phyloP scores from a whole-genome alignment of 2,329 filamentous ascomycete species.

The Monilinia polystroma region DNA sequence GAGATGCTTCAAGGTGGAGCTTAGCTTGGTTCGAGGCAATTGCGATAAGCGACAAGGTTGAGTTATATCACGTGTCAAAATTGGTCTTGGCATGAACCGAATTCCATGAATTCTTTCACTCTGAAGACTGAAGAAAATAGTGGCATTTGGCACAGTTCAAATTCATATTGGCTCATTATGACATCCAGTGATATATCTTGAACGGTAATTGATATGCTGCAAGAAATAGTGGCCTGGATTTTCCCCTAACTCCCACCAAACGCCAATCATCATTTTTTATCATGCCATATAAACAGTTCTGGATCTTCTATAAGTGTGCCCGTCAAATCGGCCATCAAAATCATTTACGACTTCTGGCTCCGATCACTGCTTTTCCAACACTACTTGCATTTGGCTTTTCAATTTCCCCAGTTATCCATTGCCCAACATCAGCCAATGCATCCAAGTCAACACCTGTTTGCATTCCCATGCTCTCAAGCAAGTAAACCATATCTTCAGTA shows the following conservation, averaged over 20 bases:
- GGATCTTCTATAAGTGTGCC: background rate
- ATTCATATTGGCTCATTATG: background rate
- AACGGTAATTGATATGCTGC: no score
- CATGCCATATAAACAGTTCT: background rate
- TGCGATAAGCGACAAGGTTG: constrained; percentile 27
- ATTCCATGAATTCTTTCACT: background rate
- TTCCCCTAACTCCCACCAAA: background rate
- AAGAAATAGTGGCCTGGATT: background rate
- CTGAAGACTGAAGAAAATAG: background rate
- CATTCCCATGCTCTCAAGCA: constrained; percentile 71
- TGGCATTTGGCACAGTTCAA: background rate
- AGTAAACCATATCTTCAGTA: constrained; percentile 81
- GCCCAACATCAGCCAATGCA: constrained; percentile 64
- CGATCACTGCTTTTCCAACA: constrained; percentile 64
- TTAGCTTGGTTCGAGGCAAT: constrained; percentile 24
- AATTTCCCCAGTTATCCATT: constrained; percentile 67
- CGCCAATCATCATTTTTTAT: constrained; percentile 4
- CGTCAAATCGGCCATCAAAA: background rate
- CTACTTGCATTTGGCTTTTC: constrained; percentile 62
- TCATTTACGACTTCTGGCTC: constrained; percentile 40
- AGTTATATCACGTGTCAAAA: background rate
- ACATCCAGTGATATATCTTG: background rate
- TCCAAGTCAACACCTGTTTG: constrained; percentile 71
- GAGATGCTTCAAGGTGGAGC: constrained; percentile 24
- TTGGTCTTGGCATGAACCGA: background rate